Base-by-base conservation (phyloP, 176 grass and related monocot genomes). In the Ensete glaucum region DNA sequence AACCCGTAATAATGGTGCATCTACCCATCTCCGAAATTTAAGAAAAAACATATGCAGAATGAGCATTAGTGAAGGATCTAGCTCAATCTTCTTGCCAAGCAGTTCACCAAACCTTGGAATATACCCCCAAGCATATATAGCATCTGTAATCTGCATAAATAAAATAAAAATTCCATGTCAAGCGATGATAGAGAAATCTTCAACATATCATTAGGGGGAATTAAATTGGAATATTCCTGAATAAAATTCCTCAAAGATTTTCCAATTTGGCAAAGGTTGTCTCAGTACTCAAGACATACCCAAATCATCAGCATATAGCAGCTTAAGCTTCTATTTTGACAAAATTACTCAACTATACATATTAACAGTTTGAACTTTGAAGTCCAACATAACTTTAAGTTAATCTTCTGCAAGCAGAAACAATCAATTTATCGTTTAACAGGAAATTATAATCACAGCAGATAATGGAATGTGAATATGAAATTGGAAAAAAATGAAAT, bases 121-220 rank as follows among this genome's bases (percentile, higher is more conserved):
- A 76, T 67, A 84, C 48, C 77, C 79, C 86, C 90, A 92, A 74
- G 90, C 86, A 85, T 86, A 92, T 68, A 79, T 66, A 77, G 65
- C 79, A 86, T 92, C 86, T 62, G 81, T 85, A 77, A 92, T 78
- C 90, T 92, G 76, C 48, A 65, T 17, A 48, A 29, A 65, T 51
- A 74, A 17, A 51, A 71, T 51, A 15, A 52, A 65, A 70, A 19
- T 9, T 50, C 17, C 34, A 70, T 20, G 34, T 8, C 17, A 77
- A 64, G 8, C 2, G 11, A 64, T 17, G 1, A 65, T 16, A 52
- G 12, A n/a, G 58, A 16, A 59, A 49, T 12, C 9, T 60, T 43
- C 1, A 12, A 43, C 1, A 23, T 73, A 20, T 15, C 29, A 50
- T 8, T 50, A 13, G 27, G 2, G 16, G 27, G 22, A 54, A 24